A percentile compares a stretch with the other conserved stretches of the same genome.
phyloP scores from a whole-genome alignment of 2,329 filamentous ascomycete species.

The Epichloe gansuensis region DNA sequence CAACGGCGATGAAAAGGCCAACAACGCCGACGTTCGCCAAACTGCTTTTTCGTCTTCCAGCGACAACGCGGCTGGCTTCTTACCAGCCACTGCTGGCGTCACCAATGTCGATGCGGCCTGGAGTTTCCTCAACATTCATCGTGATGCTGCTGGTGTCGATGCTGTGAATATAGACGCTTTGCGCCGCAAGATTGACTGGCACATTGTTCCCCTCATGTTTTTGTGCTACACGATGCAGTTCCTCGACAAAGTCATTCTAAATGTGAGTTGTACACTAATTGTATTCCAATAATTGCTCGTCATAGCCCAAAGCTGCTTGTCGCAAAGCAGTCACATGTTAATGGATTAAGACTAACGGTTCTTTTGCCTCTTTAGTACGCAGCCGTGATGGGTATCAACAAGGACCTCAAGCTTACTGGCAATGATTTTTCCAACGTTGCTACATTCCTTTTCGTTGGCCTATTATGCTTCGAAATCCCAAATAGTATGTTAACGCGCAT shows the following conservation, averaged over 20 bases:
- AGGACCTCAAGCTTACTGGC: constrained; percentile 37
- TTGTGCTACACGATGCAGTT: constrained; percentile 50
- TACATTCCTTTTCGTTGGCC: constrained; percentile 50
- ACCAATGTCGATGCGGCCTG: constrained; percentile 31
- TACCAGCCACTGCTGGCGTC: constrained; percentile 2
- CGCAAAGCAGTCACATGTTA: neutral
- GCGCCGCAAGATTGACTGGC: constrained; percentile 43
- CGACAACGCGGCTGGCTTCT: constrained; percentile 1
- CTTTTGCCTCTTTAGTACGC: constrained; percentile 36
- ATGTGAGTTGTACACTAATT: constrained; percentile 27
- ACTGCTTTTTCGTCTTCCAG: constrained; percentile 13
- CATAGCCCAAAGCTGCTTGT: neutral
- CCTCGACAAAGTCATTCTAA: constrained; percentile 50
- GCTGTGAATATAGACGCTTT: constrained; percentile 31
- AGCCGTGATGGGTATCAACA: constrained; percentile 49
- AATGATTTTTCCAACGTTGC: constrained; percentile 52
- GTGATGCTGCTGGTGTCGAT: constrained; percentile 21
- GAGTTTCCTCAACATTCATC: constrained; percentile 30
- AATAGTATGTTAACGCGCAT: constrained; percentile 30
- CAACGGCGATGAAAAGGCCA: constrained; percentile 12
- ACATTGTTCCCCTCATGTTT: constrained; percentile 49
- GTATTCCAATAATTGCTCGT: no score
- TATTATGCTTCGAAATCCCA: constrained; percentile 45
- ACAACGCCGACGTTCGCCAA: constrained; percentile 8
- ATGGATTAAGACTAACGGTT: neutral